Conservation (phyloP, 345 rosid genomes). For the Euphorbia peplus region DNA sequence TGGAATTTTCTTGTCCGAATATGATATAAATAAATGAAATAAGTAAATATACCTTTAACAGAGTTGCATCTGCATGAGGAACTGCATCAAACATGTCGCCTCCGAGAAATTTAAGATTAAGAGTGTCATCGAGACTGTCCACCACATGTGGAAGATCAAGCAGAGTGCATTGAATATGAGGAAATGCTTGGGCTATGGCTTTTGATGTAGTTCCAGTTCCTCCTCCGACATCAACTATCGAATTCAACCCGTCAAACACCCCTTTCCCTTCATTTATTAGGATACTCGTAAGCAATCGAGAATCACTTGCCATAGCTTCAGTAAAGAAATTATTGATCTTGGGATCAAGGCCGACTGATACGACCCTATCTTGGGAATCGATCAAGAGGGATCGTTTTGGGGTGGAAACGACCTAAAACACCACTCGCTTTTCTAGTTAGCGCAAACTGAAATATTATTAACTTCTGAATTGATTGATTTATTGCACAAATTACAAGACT, state of each 20-base stretch:
- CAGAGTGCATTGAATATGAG: background rate
- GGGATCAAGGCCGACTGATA: background rate
- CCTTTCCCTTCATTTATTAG: background rate
- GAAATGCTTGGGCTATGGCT: background rate
- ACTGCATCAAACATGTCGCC: background rate
- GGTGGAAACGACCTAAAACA: too few relatives aligned
- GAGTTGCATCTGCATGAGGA: background rate
- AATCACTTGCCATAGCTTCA: background rate
- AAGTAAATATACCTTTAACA: background rate
- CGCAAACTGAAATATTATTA: too few relatives aligned
- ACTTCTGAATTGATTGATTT: too few relatives aligned
- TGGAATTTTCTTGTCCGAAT: background rate
- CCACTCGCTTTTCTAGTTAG: too few relatives aligned
- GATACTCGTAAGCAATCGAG: background rate
- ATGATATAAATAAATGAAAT: too few relatives aligned
- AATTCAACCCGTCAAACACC: background rate
- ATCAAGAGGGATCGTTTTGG: too few relatives aligned
- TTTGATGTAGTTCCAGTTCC: background rate
- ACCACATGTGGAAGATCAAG: background rate
- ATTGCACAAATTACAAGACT: too few relatives aligned
- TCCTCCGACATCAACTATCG: background rate
- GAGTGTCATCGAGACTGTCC: background rate
- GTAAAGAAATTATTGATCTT: background rate
- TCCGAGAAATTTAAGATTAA: background rate
- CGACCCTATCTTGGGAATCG: too few relatives aligned